Base-by-base conservation (phyloP, 305 asterid species). In the Rubia tinctorum region DNA sequence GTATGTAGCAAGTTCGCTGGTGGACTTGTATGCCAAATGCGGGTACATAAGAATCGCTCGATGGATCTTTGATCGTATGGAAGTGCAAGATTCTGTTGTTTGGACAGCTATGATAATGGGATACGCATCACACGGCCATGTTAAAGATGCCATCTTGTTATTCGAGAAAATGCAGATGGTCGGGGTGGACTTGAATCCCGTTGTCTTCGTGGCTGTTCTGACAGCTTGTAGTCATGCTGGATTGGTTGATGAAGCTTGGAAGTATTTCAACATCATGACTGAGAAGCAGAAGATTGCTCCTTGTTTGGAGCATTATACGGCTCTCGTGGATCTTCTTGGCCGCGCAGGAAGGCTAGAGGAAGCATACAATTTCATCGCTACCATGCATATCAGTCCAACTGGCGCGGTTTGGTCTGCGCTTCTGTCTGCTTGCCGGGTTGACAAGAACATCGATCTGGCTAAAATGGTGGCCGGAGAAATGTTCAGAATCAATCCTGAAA, bases 61-160 rank as follows among this genome's bases (percentile, higher is more conserved):
- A 75, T 86, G 85, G 90, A 81, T 91, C 23, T 94, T 91, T 18
- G 90, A 91, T 69, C 84, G 44, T 70, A 87, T 94, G 91, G 90
- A 84, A 77, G 59, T 72, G 67, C 88, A 76, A 2, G 97, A 91
- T 76, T 77, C 90, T 53, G 82, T 94, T 84, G 86, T 92, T 7
- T 91, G 93, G 95, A 94, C 97, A 64, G 83, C 96, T 77, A 91
- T 91, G 92, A 86, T 88, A 67, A 94, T 91, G 98, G 97, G 93
- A 0, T 88, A 86, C 79, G 98, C 97, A 37, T 74, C 80, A 42
- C 90, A 94, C 45, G 96, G 97, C 47, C 87, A 78, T 75, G 90
- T 92, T 20, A 79, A 12, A 23, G 95, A 90, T 20, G 97, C 98
- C 66, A 74, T 88, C 80, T 73, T 65, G 14, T 81, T 90, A 27